Conservation (phyloP, 805 yeast genomes). For the Kodamaea neixiangensis region DNA sequence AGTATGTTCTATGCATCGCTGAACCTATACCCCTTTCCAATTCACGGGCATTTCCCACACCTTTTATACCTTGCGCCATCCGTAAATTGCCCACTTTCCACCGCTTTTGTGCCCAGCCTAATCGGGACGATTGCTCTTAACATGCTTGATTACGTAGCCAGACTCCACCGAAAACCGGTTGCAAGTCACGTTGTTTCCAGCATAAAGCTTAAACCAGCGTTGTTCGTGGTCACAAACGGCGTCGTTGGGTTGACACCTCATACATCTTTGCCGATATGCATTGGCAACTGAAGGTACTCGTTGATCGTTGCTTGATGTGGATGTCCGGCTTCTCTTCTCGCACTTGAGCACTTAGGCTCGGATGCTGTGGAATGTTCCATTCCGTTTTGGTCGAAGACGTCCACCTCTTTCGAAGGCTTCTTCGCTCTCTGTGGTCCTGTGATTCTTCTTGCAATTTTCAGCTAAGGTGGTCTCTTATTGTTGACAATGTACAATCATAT, state of each 20-base stretch:
- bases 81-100: conserved; percentile 2
- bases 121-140: conserved; percentile 13
- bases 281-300: too few species aligned
- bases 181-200: background rate
- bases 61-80: conserved; percentile 2
- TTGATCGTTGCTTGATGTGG: too few species aligned
- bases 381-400: too few species aligned
- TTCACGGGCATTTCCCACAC: conserved; percentile 1
- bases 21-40: conserved; percentile 3
- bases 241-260: background rate
- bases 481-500: too few species aligned
- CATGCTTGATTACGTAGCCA: conserved; percentile 5
- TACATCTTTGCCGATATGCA: background rate
- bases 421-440: too few species aligned
- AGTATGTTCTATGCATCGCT: conserved; percentile 95
- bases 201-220: background rate
- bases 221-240: background rate
- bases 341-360: too few species aligned
- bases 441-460: too few species aligned
- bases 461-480: too few species aligned
- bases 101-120: conserved; percentile 2
- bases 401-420: too few species aligned
- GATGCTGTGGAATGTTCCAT: too few species aligned
- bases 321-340: too few species aligned
- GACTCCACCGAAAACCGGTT: background rate